Evolutionary conservation across 2,329 filamentous ascomycete species (phyloP), one percentile per base, ranked within the genome.

Genomic region (Ramichloridium luteum): DNA sequence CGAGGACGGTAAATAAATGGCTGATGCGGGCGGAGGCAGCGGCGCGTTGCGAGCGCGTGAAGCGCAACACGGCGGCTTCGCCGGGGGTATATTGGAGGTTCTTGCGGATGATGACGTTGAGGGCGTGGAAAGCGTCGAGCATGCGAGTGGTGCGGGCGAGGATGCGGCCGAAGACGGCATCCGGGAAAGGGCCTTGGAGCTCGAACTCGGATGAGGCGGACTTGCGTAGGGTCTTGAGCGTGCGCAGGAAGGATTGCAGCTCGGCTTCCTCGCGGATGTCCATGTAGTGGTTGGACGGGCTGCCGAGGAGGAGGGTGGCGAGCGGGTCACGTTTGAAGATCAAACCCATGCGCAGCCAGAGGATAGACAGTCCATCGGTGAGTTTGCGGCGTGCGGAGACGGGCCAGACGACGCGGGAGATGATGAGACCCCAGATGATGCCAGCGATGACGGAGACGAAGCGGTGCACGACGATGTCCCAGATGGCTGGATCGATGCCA

Each of bases 291-390:
- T 48, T 49, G 13, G 42, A 34, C 2, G 54, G 52, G 22, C 48
- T 40, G 39, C 59, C 59, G 3, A 56, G 50, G 2, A 66, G 51
- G 10, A 93, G 68, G 5, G 77, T 73, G 4, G 80, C 78, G 14
- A 98, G 64, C 0, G 90, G 90, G 6, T 92, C 88, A 27, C 86
- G 75, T 59, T 88, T 93, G 90, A 90, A 98, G 43, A 96, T 86
- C 18, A 98, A 68, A 11, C 85, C 83, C 75, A 98, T 86, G 36
- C 92, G 82, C 5, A 98, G 68, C 72, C 90, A 96, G 9, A 98
- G 64, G n/a, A 93, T 67, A 16, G 83, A 82, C 8, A 94, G 67
- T 2, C 88, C 88, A 48, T 93, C 79, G 50, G 90, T 84, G 47
- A 96, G 77, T 58, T 93, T 93, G 40, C 71, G 68, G 26, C 90